Conservation (phyloP, 2,329 filamentous ascomycete species). For the Thelonectria rubi region DNA sequence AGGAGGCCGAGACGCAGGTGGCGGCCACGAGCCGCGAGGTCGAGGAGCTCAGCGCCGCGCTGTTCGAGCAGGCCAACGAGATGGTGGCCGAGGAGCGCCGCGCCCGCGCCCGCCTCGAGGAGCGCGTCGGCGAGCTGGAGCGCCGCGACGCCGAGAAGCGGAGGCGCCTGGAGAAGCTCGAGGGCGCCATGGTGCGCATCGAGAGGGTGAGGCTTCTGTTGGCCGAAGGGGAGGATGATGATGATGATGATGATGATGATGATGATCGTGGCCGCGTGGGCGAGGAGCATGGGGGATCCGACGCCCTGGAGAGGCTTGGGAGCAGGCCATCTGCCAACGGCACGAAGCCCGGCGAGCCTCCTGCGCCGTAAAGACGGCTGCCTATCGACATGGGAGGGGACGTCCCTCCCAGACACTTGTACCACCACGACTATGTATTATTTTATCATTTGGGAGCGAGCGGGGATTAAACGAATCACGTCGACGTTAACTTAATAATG, state of each 20-base stretch:
- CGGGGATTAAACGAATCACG: conserved; percentile 12
- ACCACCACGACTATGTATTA: not conserved
- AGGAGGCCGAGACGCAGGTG: conserved; percentile 74
- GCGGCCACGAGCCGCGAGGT: conserved; percentile 74
- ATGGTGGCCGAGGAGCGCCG: conserved; percentile 84
- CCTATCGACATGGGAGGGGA: not conserved
- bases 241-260: not conserved
- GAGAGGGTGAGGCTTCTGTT: conserved; percentile 74
- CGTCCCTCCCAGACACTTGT: not conserved
- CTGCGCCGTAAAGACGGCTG: not conserved
- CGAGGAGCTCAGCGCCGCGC: conserved; percentile 77
- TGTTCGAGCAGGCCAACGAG: conserved; percentile 87
- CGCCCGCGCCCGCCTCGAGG: conserved; percentile 75
- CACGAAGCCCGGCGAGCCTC: not conserved
- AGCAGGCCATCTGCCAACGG: not conserved
- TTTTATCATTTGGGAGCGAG: conserved; percentile 15
- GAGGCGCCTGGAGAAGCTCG: conserved; percentile 72
- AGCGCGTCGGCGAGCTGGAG: conserved; percentile 74
- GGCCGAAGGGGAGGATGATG: conserved; percentile 45
- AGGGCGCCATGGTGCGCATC: conserved; percentile 75
- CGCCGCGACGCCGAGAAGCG: conserved; percentile 75
- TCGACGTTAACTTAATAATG: conserved; percentile 3
- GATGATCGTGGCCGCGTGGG: too few species aligned
- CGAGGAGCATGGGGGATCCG: not conserved
- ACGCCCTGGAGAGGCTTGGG: not conserved